phyloP scores from a whole-genome alignment of 2,329 filamentous ascomycete genomes.

The Pseudogymnoascus sp. region DNA sequence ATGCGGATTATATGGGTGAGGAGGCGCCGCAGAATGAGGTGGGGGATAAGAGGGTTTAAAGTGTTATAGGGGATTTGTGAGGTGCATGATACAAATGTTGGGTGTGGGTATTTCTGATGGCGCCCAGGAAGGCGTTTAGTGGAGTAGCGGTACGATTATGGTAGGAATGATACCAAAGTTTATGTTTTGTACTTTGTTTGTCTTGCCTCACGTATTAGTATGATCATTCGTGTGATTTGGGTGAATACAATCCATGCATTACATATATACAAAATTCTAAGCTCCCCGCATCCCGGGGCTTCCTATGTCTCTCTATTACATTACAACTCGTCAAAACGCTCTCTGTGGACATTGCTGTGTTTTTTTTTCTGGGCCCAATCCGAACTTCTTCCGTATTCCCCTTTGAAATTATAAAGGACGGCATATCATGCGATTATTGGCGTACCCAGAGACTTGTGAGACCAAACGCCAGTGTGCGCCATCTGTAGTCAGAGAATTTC shows the following conservation, averaged over 20 bases:
- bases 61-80: not conserved
- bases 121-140: slow-evolving; percentile 5
- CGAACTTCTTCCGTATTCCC: not conserved
- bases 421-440: not conserved
- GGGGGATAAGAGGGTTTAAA: slow-evolving; percentile 9
- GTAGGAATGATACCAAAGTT: slow-evolving; percentile 11
- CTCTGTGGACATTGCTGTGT: not conserved
- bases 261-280: slow-evolving; percentile 11
- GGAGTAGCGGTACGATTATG: slow-evolving; percentile 2
- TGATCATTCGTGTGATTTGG: not conserved
- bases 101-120: slow-evolving; percentile 9
- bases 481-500: not conserved
- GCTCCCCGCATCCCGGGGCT: not conserved
- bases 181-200: not conserved
- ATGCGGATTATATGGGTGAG: slow-evolving; percentile 71
- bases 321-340: not conserved
- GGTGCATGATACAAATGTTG: slow-evolving; percentile 12
- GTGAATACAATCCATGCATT: slow-evolving; percentile 2
- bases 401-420: not conserved
- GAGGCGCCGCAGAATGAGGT: slow-evolving; percentile 16
- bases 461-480: not conserved
- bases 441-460: not conserved
- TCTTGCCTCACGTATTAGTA: not conserved
- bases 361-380: not conserved
- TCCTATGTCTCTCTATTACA: not conserved